Base-by-base conservation (phyloP, 2,329 filamentous ascomycete species). In the Exophiala mesophila region DNA sequence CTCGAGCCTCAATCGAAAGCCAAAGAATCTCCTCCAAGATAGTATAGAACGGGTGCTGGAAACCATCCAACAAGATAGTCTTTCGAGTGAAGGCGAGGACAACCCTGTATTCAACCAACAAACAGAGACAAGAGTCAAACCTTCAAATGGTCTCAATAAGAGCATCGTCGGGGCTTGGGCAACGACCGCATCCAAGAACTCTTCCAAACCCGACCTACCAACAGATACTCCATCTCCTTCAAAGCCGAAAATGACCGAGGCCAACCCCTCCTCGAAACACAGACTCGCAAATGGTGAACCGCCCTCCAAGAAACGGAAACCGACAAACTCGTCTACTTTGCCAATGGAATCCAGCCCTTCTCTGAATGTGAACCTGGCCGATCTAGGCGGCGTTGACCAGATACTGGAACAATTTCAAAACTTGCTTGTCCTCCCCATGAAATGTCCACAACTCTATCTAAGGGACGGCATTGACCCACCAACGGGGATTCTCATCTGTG, bases 21-120 rank as follows among this genome's bases (percentile, higher is more conserved):
- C 87, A 28, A 94, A 92, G 63, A 82, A 81, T 47, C 72, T 83
- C 0, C 68, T 97, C 1, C 86, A 95, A 61, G 85, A 92, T 50
- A 83, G 85, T 24, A 87, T 97, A 50, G 88, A 94, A 49, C 74
- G 87, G 5, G 87, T 89, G 0, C 68, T 96, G 12, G 77, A 82
- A 5, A 78, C 88, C 13, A 70, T 90, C 4, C 83, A 81, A 41
- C 69, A 73, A 52, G 78, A 86, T 53, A 63, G 70, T 10, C 74
- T 70, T 34, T 74, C 74, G 38, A 71, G 73, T 38, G 65, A 64
- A 34, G 41, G 48, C 10, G 71, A 73, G 41, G 69, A 67, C 3
- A 52, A 74, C 39, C 67, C 72, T 36, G 70, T 71, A 4, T 68
- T 72, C 46, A 66, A 28, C 17, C 35, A 38, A 10, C 57, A 19